phyloP scores from a whole-genome alignment of 73 alveolate species.

The Paramecium caudatum region DNA sequence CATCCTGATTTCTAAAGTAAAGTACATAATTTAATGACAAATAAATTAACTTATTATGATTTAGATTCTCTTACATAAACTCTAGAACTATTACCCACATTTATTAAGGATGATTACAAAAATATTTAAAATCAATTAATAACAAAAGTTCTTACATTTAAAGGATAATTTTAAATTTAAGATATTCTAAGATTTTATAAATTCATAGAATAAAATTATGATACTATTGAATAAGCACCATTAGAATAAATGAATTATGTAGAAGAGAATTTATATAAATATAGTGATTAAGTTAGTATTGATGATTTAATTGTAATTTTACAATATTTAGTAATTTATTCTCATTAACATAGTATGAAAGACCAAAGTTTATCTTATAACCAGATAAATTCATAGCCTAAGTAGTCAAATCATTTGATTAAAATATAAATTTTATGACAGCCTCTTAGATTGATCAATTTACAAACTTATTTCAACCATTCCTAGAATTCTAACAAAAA shows the following conservation, averaged over 20 bases:
- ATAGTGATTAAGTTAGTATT: not conserved
- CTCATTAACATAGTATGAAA: not conserved
- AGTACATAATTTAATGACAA: conserved; percentile 54
- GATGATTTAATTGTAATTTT: conserved; percentile 51
- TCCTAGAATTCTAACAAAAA: not conserved
- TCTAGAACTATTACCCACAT: not conserved
- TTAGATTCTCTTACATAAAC: conserved; percentile 54
- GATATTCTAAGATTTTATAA: conserved; percentile 27
- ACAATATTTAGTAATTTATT: conserved; percentile 28
- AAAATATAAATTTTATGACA: conserved; percentile 22
- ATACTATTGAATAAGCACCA: not conserved
- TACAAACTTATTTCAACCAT: not conserved
- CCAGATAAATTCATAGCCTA: conserved; percentile 36
- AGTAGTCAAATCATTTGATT: conserved; percentile 1
- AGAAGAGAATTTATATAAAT: conserved; percentile 26
- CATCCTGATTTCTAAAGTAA: conserved; percentile 70
- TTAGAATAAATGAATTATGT: not conserved
- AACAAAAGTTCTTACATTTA: not conserved
- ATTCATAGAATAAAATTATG: not conserved
- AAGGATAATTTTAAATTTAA: conserved; percentile 54
- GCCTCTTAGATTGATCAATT: conserved; percentile 27
- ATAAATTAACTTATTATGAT: conserved; percentile 41
- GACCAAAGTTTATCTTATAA: conserved; percentile 52
- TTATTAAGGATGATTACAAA: conserved; percentile 45
- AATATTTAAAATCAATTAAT: conserved; percentile 39